Conservation (phyloP, 345 rosid species). For the Pistacia atlantica region DNA sequence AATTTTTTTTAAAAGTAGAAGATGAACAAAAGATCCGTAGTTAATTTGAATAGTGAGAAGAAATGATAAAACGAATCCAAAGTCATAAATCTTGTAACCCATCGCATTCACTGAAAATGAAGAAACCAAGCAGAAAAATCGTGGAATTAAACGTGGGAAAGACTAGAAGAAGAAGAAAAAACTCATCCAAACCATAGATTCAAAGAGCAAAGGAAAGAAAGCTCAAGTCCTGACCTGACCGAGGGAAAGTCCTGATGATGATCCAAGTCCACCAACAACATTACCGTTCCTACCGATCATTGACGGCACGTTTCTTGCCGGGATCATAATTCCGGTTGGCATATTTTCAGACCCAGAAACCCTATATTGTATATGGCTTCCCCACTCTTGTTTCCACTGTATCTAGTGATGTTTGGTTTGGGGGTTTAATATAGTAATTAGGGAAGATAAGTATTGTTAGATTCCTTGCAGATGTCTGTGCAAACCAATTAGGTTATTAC, state of each 20-base stretch:
- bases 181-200: neutral
- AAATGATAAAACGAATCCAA: neutral
- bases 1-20: constrained; percentile 9
- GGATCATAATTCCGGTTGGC: constrained; percentile 67
- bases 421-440: constrained; percentile 10
- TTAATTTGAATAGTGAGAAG: neutral
- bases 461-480: constrained; percentile 6
- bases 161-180: neutral
- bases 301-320: constrained; percentile 57
- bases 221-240: constrained; percentile 45
- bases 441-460: neutral
- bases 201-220: neutral
- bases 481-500: constrained; percentile 9
- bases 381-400: constrained; percentile 6
- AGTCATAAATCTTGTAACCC: neutral
- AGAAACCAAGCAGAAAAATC: neutral
- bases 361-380: constrained; percentile 18
- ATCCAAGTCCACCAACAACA: constrained; percentile 45
- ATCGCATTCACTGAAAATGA: neutral
- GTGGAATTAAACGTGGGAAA: neutral
- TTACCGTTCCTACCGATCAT: constrained; percentile 43
- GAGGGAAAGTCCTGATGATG: constrained; percentile 54
- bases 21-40: constrained; percentile 12
- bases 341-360: constrained; percentile 38
- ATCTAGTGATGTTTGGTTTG: neutral